phyloP scores from a whole-genome alignment of 2,329 filamentous ascomycete species.

The Sporothrix pseudoabietina region DNA sequence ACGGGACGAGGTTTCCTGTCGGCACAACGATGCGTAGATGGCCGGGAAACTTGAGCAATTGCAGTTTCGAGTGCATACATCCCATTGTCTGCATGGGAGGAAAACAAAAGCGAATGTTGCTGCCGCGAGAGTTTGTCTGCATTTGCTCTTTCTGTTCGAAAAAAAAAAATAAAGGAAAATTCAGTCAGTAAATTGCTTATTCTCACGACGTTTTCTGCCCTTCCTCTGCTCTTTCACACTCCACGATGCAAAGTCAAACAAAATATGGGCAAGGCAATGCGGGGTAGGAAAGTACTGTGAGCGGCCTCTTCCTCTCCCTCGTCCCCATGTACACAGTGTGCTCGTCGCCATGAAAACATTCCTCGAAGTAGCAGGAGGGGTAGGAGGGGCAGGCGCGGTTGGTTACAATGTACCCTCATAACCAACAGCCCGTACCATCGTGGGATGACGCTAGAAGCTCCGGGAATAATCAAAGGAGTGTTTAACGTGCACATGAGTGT shows the following conservation, averaged over 20 bases:
- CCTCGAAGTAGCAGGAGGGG: neutral
- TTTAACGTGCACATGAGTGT: neutral
- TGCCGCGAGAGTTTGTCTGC: conserved; percentile 52
- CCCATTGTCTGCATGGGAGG: conserved; percentile 74
- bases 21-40: conserved; percentile 82
- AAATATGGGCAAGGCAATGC: neutral
- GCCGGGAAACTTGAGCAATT: conserved; percentile 75
- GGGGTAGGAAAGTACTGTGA: neutral
- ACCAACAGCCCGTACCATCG: neutral
- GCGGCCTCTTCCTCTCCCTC: neutral
- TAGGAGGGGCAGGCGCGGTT: no score
- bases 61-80: conserved; percentile 92
- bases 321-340: neutral
- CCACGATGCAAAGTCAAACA: neutral
- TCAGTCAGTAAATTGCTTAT: neutral
- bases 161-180: neutral
- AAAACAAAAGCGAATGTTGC: conserved; percentile 71
- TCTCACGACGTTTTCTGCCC: neutral
- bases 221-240: neutral
- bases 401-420: neutral
- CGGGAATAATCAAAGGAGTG: neutral
- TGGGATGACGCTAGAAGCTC: neutral
- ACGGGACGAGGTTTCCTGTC: conserved; percentile 80
- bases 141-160: conserved; percentile 51
- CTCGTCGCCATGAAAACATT: neutral